Evolutionary conservation across 495 filamentous ascomycete genomes (phyloP), one percentile per base, ranked within the genome.

Genomic region (Podospora australis): DNA sequence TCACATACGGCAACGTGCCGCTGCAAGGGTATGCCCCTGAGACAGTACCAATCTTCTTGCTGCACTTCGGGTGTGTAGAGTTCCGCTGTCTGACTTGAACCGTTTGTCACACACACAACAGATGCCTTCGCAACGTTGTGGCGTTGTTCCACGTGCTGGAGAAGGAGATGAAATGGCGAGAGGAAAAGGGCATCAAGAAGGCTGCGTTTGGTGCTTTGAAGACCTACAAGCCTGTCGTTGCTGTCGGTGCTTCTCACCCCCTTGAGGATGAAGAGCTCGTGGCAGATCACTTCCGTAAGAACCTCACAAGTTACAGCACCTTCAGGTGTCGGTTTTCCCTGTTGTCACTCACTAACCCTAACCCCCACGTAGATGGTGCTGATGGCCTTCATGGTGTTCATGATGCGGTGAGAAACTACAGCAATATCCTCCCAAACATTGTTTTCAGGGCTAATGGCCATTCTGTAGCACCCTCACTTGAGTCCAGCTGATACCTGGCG

Each of bases 331-430:
- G 20, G 2, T 0, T 17, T 13, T 25, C 4, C 22, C 21, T 20
- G 23, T 16, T 29, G 26, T 38, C 42, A 28, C 44, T 38, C 9
- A 43, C 39, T 16, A 2, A 25, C 29, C 1, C 58, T 21, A 20
- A 20, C 38, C 38, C 6, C 19, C 3, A 6, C 13, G 5, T 40
- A 96, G 90, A 98, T 68, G 92, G 92, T 25, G 73, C 72, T 1
- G 92, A 99, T 60, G 92, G 92, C 2, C 76, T 99, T 5, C 90
- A 88, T 20, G 87, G 86, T n/a, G 88, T 97, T 26, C 90, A 96
- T 59, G 74, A 75, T 10, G 82, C 70, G 51, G 90, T 92, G 78
- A 49, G 75, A 70, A n/a, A n/a, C n/a, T n/a, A n/a, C n/a, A n/a
- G n/a, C n/a, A n/a, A n/a, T n/a, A n/a, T n/a, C n/a, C 25, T 17